A percentile compares a stretch with the other conserved stretches of the same genome.
phyloP scores from a whole-genome alignment of 768 basidiomycete species.

The Amanita rimosa region DNA sequence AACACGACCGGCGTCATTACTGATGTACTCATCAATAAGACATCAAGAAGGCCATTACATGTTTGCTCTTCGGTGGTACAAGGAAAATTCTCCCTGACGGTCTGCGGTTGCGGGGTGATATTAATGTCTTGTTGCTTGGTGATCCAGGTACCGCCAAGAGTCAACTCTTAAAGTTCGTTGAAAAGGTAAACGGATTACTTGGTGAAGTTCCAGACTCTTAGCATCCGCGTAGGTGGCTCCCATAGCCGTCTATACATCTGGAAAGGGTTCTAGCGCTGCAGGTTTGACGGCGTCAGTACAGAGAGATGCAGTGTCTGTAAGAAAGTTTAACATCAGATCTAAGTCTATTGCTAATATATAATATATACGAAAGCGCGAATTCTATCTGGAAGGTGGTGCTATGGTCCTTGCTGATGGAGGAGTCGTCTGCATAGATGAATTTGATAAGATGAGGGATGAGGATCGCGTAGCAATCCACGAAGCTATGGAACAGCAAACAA shows the following conservation, averaged over 20 bases:
- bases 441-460: constrained; percentile 99
- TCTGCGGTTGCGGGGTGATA: constrained; percentile 93
- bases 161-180: constrained; percentile 96
- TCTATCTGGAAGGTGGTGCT: constrained; percentile 97
- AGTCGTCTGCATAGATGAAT: constrained; percentile 98
- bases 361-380: constrained; percentile 61
- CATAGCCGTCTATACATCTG: constrained; percentile 96
- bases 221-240: constrained; percentile 65
- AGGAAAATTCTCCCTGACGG: constrained; percentile 97
- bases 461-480: constrained; percentile 99
- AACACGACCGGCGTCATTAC: background rate
- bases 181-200: constrained; percentile 47
- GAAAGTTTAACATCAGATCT: constrained; percentile 16
- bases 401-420: constrained; percentile 99
- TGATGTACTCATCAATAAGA: constrained; percentile 36
- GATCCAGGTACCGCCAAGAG: constrained; percentile 99
- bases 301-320: constrained; percentile 80
- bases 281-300: constrained; percentile 98
- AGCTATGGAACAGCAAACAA: constrained; percentile 99
- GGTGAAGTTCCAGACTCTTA: background rate
- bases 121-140: constrained; percentile 92
- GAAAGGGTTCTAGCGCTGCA: constrained; percentile 96
- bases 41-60: constrained; percentile 96
- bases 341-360: background rate
- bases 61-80: constrained; percentile 93